These are phyloP conservation scores for Claviceps spartinae DNA, from an alignment of 2,329 filamentous ascomycete genomes.

Conservation along the genomic window DNA sequence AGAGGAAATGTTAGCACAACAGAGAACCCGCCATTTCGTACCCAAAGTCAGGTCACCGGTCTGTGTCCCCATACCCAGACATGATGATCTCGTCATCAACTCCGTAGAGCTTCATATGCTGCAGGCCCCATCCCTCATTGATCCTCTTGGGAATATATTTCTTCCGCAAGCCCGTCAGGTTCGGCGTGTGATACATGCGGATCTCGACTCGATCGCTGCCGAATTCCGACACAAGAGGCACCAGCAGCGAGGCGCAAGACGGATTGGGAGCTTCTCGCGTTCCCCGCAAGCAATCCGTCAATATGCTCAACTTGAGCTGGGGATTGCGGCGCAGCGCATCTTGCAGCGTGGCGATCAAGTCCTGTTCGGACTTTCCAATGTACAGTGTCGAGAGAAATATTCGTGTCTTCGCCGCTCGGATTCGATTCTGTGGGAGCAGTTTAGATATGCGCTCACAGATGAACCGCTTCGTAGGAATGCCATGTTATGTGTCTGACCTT, in stretches of 20 bases:
- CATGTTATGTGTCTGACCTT: slow-evolving; percentile 45
- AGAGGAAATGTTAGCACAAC: neutral
- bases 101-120: slow-evolving; percentile 98
- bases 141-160: slow-evolving; percentile 74
- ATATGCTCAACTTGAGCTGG: slow-evolving; percentile 66
- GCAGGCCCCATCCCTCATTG: slow-evolving; percentile 95
- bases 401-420: slow-evolving; percentile 60
- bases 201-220: slow-evolving; percentile 84
- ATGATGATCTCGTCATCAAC: slow-evolving; percentile 92
- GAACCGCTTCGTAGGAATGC: neutral
- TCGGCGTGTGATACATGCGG: slow-evolving; percentile 96
- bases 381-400: slow-evolving; percentile 95
- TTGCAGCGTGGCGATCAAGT: slow-evolving; percentile 68
- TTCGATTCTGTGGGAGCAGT: slow-evolving; percentile 48
- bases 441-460: neutral
- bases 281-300: slow-evolving; percentile 83
- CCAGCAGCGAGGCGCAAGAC: slow-evolving; percentile 79
- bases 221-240: slow-evolving; percentile 72
- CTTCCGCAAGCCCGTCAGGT: slow-evolving; percentile 77
- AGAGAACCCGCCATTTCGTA: neutral
- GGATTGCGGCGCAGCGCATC: slow-evolving; percentile 63
- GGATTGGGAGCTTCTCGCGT: slow-evolving; percentile 78
- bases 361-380: slow-evolving; percentile 84
- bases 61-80: slow-evolving; percentile 47
- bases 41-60: neutral